phyloP scores from a whole-genome alignment of 1,284 basidiomycete genomes.

The Fomes fomentarius region DNA sequence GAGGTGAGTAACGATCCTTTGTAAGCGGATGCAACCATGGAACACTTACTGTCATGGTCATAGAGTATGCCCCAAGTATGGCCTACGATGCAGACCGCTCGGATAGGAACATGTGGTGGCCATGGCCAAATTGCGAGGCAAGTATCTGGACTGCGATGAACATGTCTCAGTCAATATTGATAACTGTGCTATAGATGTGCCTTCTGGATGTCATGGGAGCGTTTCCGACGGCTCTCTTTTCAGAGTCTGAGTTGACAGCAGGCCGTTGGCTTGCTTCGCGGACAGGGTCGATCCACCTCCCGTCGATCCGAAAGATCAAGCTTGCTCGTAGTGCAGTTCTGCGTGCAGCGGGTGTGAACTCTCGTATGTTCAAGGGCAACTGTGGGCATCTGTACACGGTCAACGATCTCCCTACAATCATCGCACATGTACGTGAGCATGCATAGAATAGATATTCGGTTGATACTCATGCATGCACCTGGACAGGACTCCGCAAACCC shows the following conservation, averaged over 20 bases:
- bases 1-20: too few relatives aligned
- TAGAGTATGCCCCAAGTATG: too few relatives aligned
- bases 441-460: background rate
- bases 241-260: slow-evolving; percentile 12
- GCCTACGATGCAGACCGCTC: too few relatives aligned
- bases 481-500: slow-evolving; percentile 37
- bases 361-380: slow-evolving; percentile 6
- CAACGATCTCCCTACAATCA: slow-evolving; percentile 8
- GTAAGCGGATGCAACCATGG: too few relatives aligned
- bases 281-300: slow-evolving; percentile 12
- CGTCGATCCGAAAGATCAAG: slow-evolving; percentile 6
- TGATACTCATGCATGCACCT: background rate
- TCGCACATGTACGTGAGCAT: slow-evolving; percentile 8
- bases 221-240: slow-evolving; percentile 13
- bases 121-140: too few relatives aligned
- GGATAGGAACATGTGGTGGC: too few relatives aligned
- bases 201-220: slow-evolving; percentile 12
- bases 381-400: slow-evolving; percentile 11
- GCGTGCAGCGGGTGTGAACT: slow-evolving; percentile 8
- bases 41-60: too few relatives aligned
- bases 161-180: too few relatives aligned
- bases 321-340: slow-evolving; percentile 3
- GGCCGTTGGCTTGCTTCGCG: slow-evolving; percentile 9
- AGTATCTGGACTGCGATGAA: too few relatives aligned
- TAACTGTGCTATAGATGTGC: slow-evolving; percentile 1